Base-by-base conservation (phyloP, 2,329 filamentous ascomycete species). In the Myotisia sp. region DNA sequence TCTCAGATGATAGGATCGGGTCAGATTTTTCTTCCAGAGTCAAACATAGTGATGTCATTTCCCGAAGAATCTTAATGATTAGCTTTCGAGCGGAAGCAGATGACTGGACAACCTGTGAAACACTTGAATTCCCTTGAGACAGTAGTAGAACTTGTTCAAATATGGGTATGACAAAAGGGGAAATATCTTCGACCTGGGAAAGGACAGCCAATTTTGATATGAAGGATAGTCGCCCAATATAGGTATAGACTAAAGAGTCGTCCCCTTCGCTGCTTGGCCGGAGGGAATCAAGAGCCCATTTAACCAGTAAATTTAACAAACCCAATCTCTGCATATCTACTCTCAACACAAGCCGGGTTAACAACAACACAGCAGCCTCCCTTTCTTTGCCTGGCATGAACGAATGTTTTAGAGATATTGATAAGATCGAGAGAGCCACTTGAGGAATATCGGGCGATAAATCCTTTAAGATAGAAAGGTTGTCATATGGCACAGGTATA, bases 301-400 rank as follows among this genome's bases (percentile, higher is more conserved):
- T 53, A 2, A 84, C 68, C 6, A 93, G 62, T 2, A 68, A 65
- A 29, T 73, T 59, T 21, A 90, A 63, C 3, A 95, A 62, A 0
- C 78, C 75, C 6, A 86, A 59, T 33, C 71, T 63, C 55, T 87
- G 81, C 83, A 95, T 93, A 53, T 98, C 90, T 29, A 73, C 74
- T 10, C 90, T 73, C 52, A 86, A 74, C n/a, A 77, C 73, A 29
- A 94, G 65, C 29, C 85, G 72, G 12, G 92, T 81, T 5, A 98
- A 65, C 16, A 95, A 65, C 2, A 73, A 67, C 39, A 79, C 84
- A n/a, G 90, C 86, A 6, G 85, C 84, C 55, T 90, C 83, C 37
- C 82, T 74, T 51, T 94, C 87, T 47, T 92, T 94, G 0, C 86
- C 84, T 0, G 87, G 70, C 1, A 71, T 74, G 4, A 71, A 63